These are phyloP conservation scores for Entomortierella chlamydospora DNA, from an alignment of 192 early-diverging fungal genomes.

Conservation along the genomic window DNA sequence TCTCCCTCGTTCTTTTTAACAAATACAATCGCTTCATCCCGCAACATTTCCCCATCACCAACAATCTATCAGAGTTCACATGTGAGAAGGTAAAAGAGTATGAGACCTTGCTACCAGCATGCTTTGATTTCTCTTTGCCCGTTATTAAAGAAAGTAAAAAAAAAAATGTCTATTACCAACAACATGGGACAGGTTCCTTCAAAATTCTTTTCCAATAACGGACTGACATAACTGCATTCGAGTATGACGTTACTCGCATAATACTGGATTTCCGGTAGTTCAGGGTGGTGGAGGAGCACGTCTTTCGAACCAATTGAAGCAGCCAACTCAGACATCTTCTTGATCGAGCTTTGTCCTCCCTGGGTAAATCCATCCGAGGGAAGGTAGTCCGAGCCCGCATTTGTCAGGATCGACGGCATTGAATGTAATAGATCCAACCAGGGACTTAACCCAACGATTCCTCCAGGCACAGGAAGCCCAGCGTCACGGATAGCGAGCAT, in stretches of 20 bases:
- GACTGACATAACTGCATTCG: conserved; percentile 58
- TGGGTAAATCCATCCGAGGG: conserved; percentile 52
- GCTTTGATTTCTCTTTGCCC: no score
- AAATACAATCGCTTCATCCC: conserved; percentile 63
- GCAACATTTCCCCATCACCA: conserved; percentile 58
- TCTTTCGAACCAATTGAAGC: conserved; percentile 7
- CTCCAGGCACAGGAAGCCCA: conserved; percentile 66
- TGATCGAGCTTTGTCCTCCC: conserved; percentile 21
- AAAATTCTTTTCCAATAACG: conserved; percentile 52
- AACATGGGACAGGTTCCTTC: conserved; percentile 56
- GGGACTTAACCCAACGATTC: conserved; percentile 66
- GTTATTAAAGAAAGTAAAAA: not conserved
- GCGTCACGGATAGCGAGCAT: conserved; percentile 69
- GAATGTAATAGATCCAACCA: conserved; percentile 69
- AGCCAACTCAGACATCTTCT: conserved; percentile 17
- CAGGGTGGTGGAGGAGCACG: conserved; percentile 30
- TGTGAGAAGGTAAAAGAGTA: not conserved
- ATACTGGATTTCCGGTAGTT: conserved; percentile 54
- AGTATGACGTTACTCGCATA: conserved; percentile 60
- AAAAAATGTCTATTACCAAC: conserved; percentile 45
- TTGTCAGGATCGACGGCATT: conserved; percentile 52
- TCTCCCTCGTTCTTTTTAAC: conserved; percentile 44
- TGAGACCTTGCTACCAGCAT: no score
- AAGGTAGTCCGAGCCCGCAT: conserved; percentile 55
- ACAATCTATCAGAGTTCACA: conserved; percentile 38